Conservation (phyloP, 164 flowering plant genomes). For the Taxillus chinensis region DNA sequence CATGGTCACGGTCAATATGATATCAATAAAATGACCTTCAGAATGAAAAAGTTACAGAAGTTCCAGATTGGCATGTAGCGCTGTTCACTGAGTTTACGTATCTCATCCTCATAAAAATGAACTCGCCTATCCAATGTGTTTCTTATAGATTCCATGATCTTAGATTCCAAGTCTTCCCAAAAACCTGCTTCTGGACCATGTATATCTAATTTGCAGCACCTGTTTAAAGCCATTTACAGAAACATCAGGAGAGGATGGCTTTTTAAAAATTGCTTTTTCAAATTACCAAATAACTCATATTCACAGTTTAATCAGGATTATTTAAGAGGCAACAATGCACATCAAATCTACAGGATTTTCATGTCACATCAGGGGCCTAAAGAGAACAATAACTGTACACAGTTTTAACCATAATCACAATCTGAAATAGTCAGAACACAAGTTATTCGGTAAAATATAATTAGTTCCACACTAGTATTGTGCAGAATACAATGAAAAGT, state of each 20-base stretch:
- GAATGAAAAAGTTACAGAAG: slow-evolving; percentile 87
- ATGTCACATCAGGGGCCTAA: neutral
- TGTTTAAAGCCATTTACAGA: slow-evolving; percentile 15
- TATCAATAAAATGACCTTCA: slow-evolving; percentile 51
- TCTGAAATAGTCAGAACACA: too few relatives aligned
- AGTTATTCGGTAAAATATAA: too few relatives aligned
- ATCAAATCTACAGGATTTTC: neutral
- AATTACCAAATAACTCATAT: neutral
- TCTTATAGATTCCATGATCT: slow-evolving; percentile 69
- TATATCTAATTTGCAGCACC: slow-evolving; percentile 91
- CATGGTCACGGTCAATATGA: neutral
- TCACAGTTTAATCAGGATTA: neutral
- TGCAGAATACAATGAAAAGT: too few relatives aligned
- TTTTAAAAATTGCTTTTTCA: neutral
- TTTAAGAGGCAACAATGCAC: neutral
- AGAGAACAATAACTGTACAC: neutral
- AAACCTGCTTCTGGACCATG: slow-evolving; percentile 73
- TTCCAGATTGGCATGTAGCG: slow-evolving; percentile 94
- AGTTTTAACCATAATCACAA: neutral
- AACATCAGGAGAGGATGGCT: neutral
- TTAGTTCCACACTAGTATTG: too few relatives aligned
- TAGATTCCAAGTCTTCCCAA: slow-evolving; percentile 93
- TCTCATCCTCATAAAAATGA: slow-evolving; percentile 96
- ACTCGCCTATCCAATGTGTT: slow-evolving; percentile 89
- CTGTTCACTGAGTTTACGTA: slow-evolving; percentile 92